These are phyloP conservation scores for Lipomyces kockii DNA, from an alignment of 805 yeast species.

Conservation along the genomic window DNA sequence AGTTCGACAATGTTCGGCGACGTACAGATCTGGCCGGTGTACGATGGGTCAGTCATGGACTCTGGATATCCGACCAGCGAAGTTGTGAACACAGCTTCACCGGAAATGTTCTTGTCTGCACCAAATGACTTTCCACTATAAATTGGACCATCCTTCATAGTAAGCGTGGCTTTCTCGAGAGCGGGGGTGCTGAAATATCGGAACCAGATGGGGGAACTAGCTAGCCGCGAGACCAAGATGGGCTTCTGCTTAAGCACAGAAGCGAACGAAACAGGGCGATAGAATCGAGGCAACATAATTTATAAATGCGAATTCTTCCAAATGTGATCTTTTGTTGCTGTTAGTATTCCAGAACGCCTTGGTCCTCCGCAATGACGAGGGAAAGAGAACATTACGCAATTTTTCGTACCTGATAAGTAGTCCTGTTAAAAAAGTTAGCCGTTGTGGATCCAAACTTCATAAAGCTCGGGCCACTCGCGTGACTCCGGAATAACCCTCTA, in stretches of 20 bases:
- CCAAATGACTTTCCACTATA: slow-evolving; percentile 97
- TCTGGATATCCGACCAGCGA: slow-evolving; percentile 99
- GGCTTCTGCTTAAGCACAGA: slow-evolving; percentile 10
- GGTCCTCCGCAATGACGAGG: background rate
- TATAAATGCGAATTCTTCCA: slow-evolving; percentile 30
- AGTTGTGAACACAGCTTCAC: slow-evolving; percentile 98
- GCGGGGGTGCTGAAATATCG: slow-evolving; percentile 13
- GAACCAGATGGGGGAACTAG: slow-evolving; percentile 3
- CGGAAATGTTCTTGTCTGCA: slow-evolving; percentile 85
- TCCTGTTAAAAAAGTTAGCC: slow-evolving; percentile 28
- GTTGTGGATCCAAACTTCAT: background rate
- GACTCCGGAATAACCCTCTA: background rate
- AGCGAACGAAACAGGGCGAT: slow-evolving; percentile 13
- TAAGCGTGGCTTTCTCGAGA: slow-evolving; percentile 25
- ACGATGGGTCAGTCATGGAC: slow-evolving; percentile 96
- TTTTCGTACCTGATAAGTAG: slow-evolving; percentile 32
- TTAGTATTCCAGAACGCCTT: background rate
- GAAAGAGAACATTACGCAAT: background rate
- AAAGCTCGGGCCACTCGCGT: background rate
- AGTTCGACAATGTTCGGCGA: background rate
- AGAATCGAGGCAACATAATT: slow-evolving; percentile 20
- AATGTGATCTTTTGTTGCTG: slow-evolving; percentile 25
- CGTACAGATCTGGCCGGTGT: slow-evolving; percentile 83
- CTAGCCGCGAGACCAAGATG: background rate
- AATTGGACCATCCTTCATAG: slow-evolving; percentile 38